Evolutionary conservation across 1,284 basidiomycete species (phyloP).

Genomic region (Pascua sp.): DNA sequence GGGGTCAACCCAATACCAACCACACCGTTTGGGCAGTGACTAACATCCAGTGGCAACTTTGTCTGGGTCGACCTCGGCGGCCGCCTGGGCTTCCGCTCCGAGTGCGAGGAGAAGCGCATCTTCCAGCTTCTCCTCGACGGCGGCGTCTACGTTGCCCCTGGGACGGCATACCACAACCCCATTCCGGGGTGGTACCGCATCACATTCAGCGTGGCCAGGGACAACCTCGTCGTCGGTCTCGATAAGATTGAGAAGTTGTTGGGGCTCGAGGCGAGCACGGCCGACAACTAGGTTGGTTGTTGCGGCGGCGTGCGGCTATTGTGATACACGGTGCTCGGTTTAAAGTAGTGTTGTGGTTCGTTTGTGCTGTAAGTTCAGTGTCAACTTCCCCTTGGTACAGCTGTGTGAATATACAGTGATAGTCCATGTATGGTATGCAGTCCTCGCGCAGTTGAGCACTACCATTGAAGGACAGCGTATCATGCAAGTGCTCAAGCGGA

Average conservation of each 20-base stretch:
- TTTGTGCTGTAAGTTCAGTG: too few species aligned
- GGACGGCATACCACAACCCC: conserved; percentile 41
- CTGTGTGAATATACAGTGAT: background rate
- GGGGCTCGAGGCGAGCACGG: conserved; percentile 7
- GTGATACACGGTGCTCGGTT: too few species aligned
- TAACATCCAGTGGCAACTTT: conserved; percentile 38
- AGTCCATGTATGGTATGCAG: background rate
- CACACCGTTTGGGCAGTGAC: background rate
- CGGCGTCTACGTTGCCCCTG: conserved; percentile 46
- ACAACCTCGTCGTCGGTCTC: conserved; percentile 36
- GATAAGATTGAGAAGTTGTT: conserved; percentile 34
- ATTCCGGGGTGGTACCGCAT: conserved; percentile 40
- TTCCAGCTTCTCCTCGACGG: conserved; percentile 46
- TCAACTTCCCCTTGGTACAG: background rate
- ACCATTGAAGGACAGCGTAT: too few species aligned
- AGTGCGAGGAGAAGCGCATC: conserved; percentile 38
- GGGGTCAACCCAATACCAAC: too few species aligned
- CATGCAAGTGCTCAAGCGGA: too few species aligned
- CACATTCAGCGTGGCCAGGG: conserved; percentile 42
- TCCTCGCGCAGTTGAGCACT: too few species aligned
- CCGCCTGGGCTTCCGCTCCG: conserved; percentile 33
- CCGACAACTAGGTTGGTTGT: background rate
- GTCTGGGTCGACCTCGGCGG: conserved; percentile 44
- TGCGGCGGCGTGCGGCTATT: too few species aligned
- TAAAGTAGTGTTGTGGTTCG: too few species aligned